phyloP scores from a whole-genome alignment of 768 basidiomycete species.

The Candolleomyces aberdarensis region DNA sequence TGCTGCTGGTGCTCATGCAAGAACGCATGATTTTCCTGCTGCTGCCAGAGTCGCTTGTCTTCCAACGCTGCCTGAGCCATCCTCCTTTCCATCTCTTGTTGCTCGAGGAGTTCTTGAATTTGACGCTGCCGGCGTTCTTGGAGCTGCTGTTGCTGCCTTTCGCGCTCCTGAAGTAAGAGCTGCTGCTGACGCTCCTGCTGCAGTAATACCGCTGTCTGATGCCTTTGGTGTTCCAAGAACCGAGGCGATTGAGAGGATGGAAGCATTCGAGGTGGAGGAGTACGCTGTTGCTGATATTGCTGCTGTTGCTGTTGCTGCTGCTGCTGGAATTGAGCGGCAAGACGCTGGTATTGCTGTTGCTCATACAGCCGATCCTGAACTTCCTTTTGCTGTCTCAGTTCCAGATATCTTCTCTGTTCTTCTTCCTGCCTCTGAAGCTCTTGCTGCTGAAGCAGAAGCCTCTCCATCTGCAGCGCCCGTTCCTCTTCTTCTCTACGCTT shows the following conservation, averaged over 20 bases:
- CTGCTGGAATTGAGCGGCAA: slow-evolving; percentile 16
- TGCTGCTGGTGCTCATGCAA: slow-evolving; percentile 64
- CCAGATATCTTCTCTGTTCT: slow-evolving; percentile 4
- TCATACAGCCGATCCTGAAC: slow-evolving; percentile 27
- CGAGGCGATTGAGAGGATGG: slow-evolving; percentile 76
- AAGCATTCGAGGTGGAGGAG: slow-evolving; percentile 73
- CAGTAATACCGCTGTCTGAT: slow-evolving; percentile 43
- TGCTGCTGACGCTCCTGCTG: slow-evolving; percentile 19
- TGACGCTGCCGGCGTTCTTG: slow-evolving; percentile 8
- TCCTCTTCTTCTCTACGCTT: slow-evolving; percentile 12
- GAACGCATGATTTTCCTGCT: slow-evolving; percentile 60
- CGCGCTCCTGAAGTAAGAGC: slow-evolving; percentile 7
- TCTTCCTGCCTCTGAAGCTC: slow-evolving; percentile 27
- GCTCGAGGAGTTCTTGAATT: slow-evolving; percentile 12
- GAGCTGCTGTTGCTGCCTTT: slow-evolving; percentile 5
- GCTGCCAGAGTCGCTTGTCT: slow-evolving; percentile 29
- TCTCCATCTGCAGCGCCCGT: slow-evolving; percentile 10
- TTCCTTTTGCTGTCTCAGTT: slow-evolving; percentile 32
- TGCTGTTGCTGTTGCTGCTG: slow-evolving; percentile 53
- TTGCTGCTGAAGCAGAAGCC: slow-evolving; percentile 12
- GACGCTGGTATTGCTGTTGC: slow-evolving; percentile 45
- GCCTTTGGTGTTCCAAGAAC: slow-evolving; percentile 73
- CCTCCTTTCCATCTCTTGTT: slow-evolving; percentile 7
- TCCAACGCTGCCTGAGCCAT: slow-evolving; percentile 6
- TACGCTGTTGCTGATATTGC: slow-evolving; percentile 46